These are phyloP conservation scores for Artemisia argyi DNA, from an alignment of 129 eudicot genomes.

Conservation along the genomic window DNA sequence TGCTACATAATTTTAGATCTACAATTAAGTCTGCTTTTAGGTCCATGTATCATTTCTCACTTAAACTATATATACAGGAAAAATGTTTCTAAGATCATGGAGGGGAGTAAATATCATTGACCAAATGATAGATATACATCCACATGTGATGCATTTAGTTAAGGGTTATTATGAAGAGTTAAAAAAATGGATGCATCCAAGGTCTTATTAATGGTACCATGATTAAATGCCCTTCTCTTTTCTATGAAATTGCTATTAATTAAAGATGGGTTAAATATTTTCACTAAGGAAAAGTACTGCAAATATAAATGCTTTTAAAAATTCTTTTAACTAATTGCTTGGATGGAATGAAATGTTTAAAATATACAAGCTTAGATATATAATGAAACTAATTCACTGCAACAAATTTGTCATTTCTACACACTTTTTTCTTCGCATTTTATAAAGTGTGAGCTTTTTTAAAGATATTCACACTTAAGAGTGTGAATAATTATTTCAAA, in stretches of 20 bases:
- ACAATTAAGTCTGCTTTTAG: too few relatives aligned
- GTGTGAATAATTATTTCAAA: too few relatives aligned
- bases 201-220: constrained; percentile 8
- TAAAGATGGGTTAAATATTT: constrained; percentile 16
- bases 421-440: too few relatives aligned
- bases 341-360: too few relatives aligned
- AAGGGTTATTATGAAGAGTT: not conserved
- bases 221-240: constrained; percentile 10
- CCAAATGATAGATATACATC: constrained; percentile 19
- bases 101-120: constrained; percentile 20
- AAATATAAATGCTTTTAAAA: not conserved
- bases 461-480: too few relatives aligned
- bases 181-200: constrained; percentile 4
- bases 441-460: too few relatives aligned
- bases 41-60: too few relatives aligned
- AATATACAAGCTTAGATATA: too few relatives aligned
- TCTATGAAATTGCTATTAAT: constrained; percentile 23
- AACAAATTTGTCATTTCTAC: too few relatives aligned
- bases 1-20: too few relatives aligned
- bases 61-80: not conserved
- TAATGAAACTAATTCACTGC: too few relatives aligned
- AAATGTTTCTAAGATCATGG: not conserved
- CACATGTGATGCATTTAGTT: constrained; percentile 22
- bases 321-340: not conserved
- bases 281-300: constrained; percentile 6